Conservation (phyloP, 352 stramenopile species). For the Poterioochromonas sp. region DNA sequence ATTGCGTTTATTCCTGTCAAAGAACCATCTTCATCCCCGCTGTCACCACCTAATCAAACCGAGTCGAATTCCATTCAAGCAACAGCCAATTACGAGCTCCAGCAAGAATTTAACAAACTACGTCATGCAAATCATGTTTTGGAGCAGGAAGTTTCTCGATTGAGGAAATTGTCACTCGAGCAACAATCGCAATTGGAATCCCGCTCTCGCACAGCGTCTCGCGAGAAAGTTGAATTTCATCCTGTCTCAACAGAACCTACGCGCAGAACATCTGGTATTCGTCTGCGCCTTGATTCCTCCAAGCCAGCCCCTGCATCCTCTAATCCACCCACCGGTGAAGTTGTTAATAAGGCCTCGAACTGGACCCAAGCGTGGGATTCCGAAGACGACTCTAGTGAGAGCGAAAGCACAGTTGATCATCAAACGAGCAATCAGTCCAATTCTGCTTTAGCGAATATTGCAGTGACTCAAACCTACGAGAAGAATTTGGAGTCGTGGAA, state of each 20-base stretch:
- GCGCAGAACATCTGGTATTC: not conserved
- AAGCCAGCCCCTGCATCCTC: not conserved
- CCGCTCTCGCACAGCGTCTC: not conserved
- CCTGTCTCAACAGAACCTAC: not conserved
- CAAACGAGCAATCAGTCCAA: not conserved
- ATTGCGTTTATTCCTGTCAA: too few relatives aligned
- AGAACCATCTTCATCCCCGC: too few relatives aligned
- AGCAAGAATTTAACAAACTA: not conserved
- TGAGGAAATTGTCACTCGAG: not conserved
- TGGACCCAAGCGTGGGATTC: conserved; percentile 6
- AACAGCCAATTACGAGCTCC: not conserved
- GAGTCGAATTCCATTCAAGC: too few relatives aligned
- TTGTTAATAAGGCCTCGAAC: too few relatives aligned
- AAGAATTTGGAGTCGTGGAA: not conserved
- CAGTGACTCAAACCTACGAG: not conserved
- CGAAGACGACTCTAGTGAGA: conserved; percentile 12
- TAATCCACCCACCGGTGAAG: not conserved
- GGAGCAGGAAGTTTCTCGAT: conserved; percentile 8
- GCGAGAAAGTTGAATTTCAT: not conserved
- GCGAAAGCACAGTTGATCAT: not conserved
- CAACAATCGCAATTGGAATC: not conserved
- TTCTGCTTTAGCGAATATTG: not conserved
- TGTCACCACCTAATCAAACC: too few relatives aligned
- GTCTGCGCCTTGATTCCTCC: not conserved
- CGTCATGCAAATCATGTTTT: not conserved